Evolutionary conservation across 108 stramenopile genomes (phyloP), one percentile per base, ranked within the genome.

Genomic region (Skeletonema tropicum): DNA sequence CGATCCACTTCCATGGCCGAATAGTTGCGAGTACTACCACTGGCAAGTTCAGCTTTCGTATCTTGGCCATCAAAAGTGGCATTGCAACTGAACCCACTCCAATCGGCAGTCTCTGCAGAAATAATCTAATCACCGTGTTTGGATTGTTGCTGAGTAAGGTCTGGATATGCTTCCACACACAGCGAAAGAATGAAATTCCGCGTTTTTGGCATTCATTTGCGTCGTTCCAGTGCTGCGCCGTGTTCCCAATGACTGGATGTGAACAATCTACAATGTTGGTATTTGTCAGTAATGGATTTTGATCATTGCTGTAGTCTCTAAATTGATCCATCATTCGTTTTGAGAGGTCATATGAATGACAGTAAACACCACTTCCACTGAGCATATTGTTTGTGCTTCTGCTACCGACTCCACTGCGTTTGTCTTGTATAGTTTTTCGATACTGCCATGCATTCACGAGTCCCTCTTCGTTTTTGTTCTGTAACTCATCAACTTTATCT

Each of bases 381-480:
- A 32, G 46, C 8, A 17, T 25, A 55, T 55, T 55, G 52, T 23
- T 55, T 55, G 52, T 23, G 23, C 52, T 55, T 23, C 23, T 55
- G 23, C 52, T 17, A 1, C 63, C 60, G 12, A 73, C 65, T 45
- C 88, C 93, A 25, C 76, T 76, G 0, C 91, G 87, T 58, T 89
- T 76, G 45, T 84, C 73, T 73, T 94, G 94, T 5, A 94, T 82
- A 6, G 90, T 90, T 60, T 81, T 84, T 62, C 88, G 86, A 66
- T 94, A 94, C 66, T 94, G 94, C 94, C 94, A 94, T 36, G 94
- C 94, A 73, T 90, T 89, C 10, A 84, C 58, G 3, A 95, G 67
- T 23, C 88, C 90, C 36, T 88, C 90, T 17, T 91, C 90, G 12
- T 65, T 79, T 19, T 68, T 76, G 19, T 15, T 48, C 30, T 72